Percentiles rank a stretch among this genome's conserved stretches.
These are phyloP conservation scores for Pleurotus platypus DNA, from an alignment of 768 basidiomycete genomes.

Conservation along the genomic window DNA sequence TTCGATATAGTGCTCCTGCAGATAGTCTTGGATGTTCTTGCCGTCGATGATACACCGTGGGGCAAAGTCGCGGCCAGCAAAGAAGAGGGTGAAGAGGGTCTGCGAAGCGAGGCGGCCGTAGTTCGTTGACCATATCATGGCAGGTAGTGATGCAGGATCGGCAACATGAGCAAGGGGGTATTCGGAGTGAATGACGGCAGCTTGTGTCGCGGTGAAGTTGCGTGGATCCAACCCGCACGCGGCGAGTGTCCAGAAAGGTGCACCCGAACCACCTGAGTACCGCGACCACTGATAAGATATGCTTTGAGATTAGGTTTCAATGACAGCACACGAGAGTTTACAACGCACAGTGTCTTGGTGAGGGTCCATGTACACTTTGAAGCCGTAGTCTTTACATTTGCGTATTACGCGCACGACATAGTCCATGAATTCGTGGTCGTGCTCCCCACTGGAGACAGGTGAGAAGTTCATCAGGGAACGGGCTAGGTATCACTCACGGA, in stretches of 20 bases:
- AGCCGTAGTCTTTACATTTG: conserved; percentile 90
- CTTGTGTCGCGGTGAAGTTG: conserved; percentile 80
- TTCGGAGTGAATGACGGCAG: conserved; percentile 86
- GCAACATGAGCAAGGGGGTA: conserved; percentile 64
- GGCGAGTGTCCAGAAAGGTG: conserved; percentile 88
- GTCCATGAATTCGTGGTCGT: conserved; percentile 90
- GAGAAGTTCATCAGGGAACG: conserved; percentile 9
- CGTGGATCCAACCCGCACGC: conserved; percentile 90
- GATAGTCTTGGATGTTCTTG: conserved; percentile 87
- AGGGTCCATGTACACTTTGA: conserved; percentile 90
- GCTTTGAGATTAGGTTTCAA: neutral
- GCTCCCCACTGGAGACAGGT: conserved; percentile 59
- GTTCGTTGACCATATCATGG: conserved; percentile 98
- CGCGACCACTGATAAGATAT: conserved; percentile 77
- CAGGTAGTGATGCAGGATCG: conserved; percentile 73
- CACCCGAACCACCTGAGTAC: conserved; percentile 91
- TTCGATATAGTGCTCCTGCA: conserved; percentile 71
- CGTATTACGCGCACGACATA: conserved; percentile 84
- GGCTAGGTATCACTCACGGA: conserved; percentile 64
- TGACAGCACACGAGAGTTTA: neutral
- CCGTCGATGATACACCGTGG: conserved; percentile 90
- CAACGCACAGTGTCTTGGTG: conserved; percentile 89
- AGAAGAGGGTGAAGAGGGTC: conserved; percentile 94
- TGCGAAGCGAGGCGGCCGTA: conserved; percentile 86
- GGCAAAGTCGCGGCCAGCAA: conserved; percentile 84